Evolutionary conservation across 176 grass and related monocot species (phyloP), one percentile per base, ranked within the genome.

Genomic region (Musa schizocarpa): DNA sequence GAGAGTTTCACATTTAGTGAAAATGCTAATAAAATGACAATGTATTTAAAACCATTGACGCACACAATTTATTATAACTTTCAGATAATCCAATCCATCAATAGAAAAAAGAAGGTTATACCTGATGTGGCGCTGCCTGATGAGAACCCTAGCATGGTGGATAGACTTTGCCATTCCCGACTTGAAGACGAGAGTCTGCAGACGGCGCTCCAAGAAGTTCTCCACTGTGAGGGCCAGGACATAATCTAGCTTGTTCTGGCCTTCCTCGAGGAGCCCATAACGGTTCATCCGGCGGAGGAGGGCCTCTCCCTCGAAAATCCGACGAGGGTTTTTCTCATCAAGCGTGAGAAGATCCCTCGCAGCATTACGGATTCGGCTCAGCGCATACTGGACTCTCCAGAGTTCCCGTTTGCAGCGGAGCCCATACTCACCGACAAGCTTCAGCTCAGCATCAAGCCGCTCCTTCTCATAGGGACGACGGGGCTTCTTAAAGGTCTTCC

Each of bases 401-500:
- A 92, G 83, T 77, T 92, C 89, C 19, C 89, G 64, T 73, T 92
- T 92, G 89, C 77, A 88, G 12, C 89, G 80, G 13, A 92, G 57
- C 20, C 89, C 89, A 22, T 92, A 92, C 76, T 92, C 89, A 11
- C 85, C 89, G 0, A 88, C 85, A 23, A 92, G 77, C 74, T 88
- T 92, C 22, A 92, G 80, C 20, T 92, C 85, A 19, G 86, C 79
- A 54, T 92, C 89, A 22, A 83, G 83, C 23, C 89, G 89, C 65
- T 92, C 89, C 78, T 92, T 92, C 89, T 92, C 83, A 53, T 92
- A 88, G 0, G 89, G 86, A 11, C 89, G 86, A 11, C 89, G 83
- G 59, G 86, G 89, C 53, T 86, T 92, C 77, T 92, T 92, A 57
- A 92, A 92, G 50, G 89, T 88, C 74, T 92, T 92, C 43, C 86